phyloP scores from a whole-genome alignment of 2,329 filamentous ascomycete species.

The Chlorencoelia australis region DNA sequence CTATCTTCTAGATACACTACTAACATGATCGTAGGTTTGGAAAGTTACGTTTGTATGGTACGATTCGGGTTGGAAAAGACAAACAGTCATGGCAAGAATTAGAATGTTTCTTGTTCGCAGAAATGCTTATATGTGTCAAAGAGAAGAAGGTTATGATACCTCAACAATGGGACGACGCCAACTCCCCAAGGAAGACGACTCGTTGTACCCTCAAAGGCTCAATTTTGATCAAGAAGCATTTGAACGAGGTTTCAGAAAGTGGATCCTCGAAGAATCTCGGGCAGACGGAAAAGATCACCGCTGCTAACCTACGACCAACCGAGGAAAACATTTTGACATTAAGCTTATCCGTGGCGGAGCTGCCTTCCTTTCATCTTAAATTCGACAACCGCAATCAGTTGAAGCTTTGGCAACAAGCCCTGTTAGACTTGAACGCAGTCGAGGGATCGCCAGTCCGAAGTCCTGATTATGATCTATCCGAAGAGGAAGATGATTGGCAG shows the following conservation, averaged over 20 bases:
- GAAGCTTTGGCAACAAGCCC: constrained; percentile 80
- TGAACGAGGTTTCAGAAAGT: constrained; percentile 75
- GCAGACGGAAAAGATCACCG: constrained; percentile 25
- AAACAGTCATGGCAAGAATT: constrained; percentile 94
- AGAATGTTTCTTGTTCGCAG: constrained; percentile 91
- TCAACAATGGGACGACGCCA: constrained; percentile 57
- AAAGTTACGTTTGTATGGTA: constrained; percentile 80
- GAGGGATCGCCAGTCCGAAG: constrained; percentile 54
- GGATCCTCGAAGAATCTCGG: constrained; percentile 35
- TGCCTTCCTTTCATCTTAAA: constrained; percentile 87
- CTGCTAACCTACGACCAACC: constrained; percentile 29
- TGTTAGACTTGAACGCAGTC: constrained; percentile 71
- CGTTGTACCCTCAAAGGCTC: constrained; percentile 92
- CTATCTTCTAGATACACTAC: constrained; percentile 5
- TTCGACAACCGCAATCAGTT: constrained; percentile 78
- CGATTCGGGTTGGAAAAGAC: constrained; percentile 89
- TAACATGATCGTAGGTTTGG: constrained; percentile 57
- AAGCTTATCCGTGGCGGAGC: constrained; percentile 79
- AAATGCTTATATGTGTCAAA: constrained; percentile 99
- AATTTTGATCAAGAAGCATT: constrained; percentile 94
- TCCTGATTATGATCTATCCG: constrained; percentile 73
- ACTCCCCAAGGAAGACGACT: constrained; percentile 50
- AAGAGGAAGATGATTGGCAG: constrained; percentile 86
- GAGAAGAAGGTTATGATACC: constrained; percentile 66
- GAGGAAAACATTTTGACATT: constrained; percentile 83